Base-by-base conservation (phyloP, 176 grass and related monocot genomes). In the Avena eriantha region DNA sequence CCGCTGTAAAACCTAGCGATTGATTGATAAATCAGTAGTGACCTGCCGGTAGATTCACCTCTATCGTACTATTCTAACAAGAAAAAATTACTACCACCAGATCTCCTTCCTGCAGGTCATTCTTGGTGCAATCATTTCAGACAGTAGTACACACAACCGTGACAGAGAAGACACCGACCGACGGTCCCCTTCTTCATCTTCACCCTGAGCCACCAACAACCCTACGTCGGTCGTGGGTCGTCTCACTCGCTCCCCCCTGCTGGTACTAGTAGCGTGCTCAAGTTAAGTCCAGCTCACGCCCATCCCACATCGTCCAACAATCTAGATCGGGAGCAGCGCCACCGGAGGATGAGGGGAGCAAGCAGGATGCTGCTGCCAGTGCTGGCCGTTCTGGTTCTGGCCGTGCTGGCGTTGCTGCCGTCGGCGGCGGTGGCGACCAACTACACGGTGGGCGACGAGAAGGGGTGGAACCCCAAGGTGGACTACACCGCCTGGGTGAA, bases 401-500 rank as follows among this genome's bases (percentile, higher is more conserved):
- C 58, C 7, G 66, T 56, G n/a, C 47, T 29, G 23, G 54, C 82
- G 77, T 43, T 83, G n/a, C 70, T 82, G 78, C 86, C 83, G 80
- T 22, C 80, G 53, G 23, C 65, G 64, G 77, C 87, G 51, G 83
- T 34, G 70, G 95, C 87, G 49, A 77, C 90, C 82, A 94, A 84
- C 80, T 94, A 96, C 92, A 93, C 90, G 15, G 97, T 99, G 23
- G 94, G 97, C 60, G 97, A 97, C 82, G 86, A 89, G 24, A 92
- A 99, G 87, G 97, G 97, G 1, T 97, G 94, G 97, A 97, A 96
- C 77, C 94, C 97, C 29, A 49, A 86, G 77, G 97, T 99, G 66
- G 95, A 99, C 92, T 99, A 99, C 94, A 92, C 87, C 59, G 50
- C 91, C 46, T 99, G 97, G 97, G 97, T 91, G 15, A 88, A 94